Evolutionary conservation across 495 filamentous ascomycete genomes (phyloP).

Genomic region (Extremus antarcticus): DNA sequence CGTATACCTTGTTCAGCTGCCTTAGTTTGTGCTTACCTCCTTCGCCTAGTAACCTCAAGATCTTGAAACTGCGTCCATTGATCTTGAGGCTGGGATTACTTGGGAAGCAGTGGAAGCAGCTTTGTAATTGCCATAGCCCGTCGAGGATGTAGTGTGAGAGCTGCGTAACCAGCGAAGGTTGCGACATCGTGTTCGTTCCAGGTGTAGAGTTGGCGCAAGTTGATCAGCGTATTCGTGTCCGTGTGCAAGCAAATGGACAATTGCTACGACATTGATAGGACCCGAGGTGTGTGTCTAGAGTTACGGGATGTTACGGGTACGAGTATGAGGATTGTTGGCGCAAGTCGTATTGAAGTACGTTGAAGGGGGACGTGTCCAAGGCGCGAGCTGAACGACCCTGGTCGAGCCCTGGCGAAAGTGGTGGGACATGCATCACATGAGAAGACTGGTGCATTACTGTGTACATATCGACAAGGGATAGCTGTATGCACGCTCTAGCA

Average conservation of each 20-base stretch:
- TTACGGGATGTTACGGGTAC: no score
- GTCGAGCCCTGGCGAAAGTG: background rate
- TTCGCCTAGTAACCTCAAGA: slow-evolving; percentile 82
- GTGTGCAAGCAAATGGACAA: no score
- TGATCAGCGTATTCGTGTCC: no score
- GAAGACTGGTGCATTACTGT: no score
- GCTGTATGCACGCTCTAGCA: background rate
- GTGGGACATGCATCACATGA: no score
- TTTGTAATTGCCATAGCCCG: slow-evolving; percentile 77
- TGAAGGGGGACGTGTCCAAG: background rate
- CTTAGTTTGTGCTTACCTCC: slow-evolving; percentile 1
- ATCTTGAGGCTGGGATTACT: slow-evolving; percentile 87
- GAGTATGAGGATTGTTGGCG: no score
- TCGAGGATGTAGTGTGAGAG: slow-evolving; percentile 58
- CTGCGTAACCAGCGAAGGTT: slow-evolving; percentile 32
- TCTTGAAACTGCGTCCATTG: slow-evolving; percentile 90
- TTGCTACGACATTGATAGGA: background rate
- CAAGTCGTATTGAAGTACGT: no score
- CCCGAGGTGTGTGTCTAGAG: no score
- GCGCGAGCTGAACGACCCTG: background rate
- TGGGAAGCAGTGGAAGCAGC: slow-evolving; percentile 92
- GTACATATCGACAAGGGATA: no score
- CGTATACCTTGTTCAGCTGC: background rate
- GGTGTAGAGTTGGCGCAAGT: background rate
- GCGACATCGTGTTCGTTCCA: background rate